Evolutionary conservation across 1,284 basidiomycete species (phyloP).

Genomic region (Wallemia hederae): DNA sequence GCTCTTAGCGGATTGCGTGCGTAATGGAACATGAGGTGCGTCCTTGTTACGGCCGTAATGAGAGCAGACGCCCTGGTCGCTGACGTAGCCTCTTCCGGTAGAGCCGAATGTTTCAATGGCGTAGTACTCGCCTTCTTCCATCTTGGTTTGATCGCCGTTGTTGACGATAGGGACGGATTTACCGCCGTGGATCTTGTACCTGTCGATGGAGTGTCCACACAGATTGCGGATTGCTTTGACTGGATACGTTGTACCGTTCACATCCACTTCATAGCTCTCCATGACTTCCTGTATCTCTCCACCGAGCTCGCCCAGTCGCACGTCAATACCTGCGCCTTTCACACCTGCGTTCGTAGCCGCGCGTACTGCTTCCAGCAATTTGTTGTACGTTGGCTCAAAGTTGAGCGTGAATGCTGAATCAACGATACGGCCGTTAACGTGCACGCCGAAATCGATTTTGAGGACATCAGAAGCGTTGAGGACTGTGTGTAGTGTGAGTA

Average conservation of each 20-base stretch:
- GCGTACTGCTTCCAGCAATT: conserved; percentile 63
- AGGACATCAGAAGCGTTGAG: conserved; percentile 59
- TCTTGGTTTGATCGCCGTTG: conserved; percentile 66
- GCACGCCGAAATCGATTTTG: conserved; percentile 93
- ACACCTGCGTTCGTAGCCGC: conserved; percentile 81
- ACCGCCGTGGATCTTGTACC: conserved; percentile 58
- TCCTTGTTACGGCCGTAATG: conserved; percentile 58
- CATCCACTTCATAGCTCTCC: conserved; percentile 93
- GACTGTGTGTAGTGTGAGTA: conserved; percentile 21
- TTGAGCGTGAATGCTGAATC: conserved; percentile 86
- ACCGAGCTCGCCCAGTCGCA: conserved; percentile 70
- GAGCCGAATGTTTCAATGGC: conserved; percentile 98
- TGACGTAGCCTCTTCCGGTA: conserved; percentile 76
- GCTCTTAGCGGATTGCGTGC: conserved; percentile 55
- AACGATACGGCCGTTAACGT: conserved; percentile 73
- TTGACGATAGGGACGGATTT: conserved; percentile 79
- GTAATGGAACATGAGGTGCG: conserved; percentile 36
- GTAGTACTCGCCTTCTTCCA: conserved; percentile 99
- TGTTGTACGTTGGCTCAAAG: conserved; percentile 72
- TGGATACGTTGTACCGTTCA: conserved; percentile 54
- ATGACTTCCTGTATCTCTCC: conserved; percentile 90
- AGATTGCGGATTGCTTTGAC: conserved; percentile 75
- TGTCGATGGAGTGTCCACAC: conserved; percentile 65
- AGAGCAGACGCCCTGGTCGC: conserved; percentile 74
- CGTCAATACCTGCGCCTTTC: conserved; percentile 89